Percentiles rank a stretch among this genome's conserved stretches.
phyloP scores from a whole-genome alignment of 257 asterid species.

The Solanum chilense region DNA sequence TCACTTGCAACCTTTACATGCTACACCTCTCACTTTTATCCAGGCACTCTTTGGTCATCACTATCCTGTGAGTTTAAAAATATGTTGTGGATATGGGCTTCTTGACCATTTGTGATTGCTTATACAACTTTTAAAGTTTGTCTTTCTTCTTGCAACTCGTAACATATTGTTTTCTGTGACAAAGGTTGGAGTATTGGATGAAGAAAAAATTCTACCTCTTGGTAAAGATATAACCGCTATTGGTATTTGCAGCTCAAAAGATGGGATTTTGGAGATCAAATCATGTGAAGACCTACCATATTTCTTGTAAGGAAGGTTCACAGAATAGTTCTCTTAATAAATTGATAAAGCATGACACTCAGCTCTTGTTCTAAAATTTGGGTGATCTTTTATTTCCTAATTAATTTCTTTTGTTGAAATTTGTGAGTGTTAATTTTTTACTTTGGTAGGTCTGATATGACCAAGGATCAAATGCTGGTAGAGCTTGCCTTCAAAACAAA shows the following conservation, averaged over 20 bases:
- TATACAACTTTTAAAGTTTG: not conserved
- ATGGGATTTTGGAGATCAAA: constrained; percentile 61
- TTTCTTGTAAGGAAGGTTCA: constrained; percentile 51
- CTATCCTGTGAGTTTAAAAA: constrained; percentile 64
- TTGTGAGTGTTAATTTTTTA: constrained; percentile 6
- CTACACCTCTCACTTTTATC: constrained; percentile 66
- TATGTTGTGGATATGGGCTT: not conserved
- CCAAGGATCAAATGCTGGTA: constrained; percentile 64
- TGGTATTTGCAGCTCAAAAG: constrained; percentile 53
- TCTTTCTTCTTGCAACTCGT: not conserved
- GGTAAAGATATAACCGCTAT: constrained; percentile 76
- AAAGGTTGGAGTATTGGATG: constrained; percentile 82
- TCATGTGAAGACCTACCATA: constrained; percentile 74
- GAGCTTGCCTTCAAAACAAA: constrained; percentile 60
- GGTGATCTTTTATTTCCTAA: not conserved
- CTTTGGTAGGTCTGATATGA: constrained; percentile 53
- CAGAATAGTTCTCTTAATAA: not conserved
- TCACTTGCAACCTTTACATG: constrained; percentile 51
- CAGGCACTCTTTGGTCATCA: constrained; percentile 83
- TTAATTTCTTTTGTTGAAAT: not conserved
- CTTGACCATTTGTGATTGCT: not conserved
- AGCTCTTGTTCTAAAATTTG: not conserved
- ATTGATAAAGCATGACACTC: not conserved
- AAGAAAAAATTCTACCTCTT: constrained; percentile 79
- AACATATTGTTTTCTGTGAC: not conserved